Conservation (phyloP, 352 stramenopile species). For the Globisporangium okanoganense region DNA sequence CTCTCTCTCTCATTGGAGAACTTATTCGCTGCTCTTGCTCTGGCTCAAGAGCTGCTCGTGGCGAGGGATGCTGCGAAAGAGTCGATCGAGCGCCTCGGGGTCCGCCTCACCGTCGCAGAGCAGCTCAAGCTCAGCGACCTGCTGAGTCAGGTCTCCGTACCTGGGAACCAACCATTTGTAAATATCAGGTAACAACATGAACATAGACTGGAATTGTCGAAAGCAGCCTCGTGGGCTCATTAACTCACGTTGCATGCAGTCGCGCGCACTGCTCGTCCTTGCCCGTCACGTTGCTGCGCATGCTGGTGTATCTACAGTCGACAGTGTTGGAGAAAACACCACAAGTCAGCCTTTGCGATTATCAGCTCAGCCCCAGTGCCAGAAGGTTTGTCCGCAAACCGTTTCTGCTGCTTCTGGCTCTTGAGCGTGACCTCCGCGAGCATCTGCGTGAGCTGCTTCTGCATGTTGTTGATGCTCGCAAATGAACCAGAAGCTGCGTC, state of each 20-base stretch:
- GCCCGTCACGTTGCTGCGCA: slow-evolving; percentile 24
- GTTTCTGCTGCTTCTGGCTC: slow-evolving; percentile 39
- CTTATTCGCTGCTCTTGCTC: slow-evolving; percentile 5
- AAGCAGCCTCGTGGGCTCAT: neutral
- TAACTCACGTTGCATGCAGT: slow-evolving; percentile 14
- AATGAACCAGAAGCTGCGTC: neutral
- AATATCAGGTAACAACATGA: neutral
- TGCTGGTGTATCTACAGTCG: slow-evolving; percentile 24
- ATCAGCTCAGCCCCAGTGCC: neutral
- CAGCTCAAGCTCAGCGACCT: slow-evolving; percentile 35
- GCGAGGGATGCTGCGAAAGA: slow-evolving; percentile 43
- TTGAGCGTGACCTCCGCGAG: slow-evolving; percentile 31
- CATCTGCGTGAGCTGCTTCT: slow-evolving; percentile 33
- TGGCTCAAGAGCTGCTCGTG: slow-evolving; percentile 28
- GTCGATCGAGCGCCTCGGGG: slow-evolving; percentile 29
- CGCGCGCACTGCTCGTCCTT: slow-evolving; percentile 22
- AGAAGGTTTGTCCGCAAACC: slow-evolving; percentile 17
- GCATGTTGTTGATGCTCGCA: slow-evolving; percentile 14
- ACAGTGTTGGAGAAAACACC: neutral
- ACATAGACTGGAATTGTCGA: neutral
- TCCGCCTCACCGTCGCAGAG: slow-evolving; percentile 40
- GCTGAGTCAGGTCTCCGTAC: slow-evolving; percentile 33
- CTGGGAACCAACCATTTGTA: slow-evolving; percentile 17
- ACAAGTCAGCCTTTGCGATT: neutral
- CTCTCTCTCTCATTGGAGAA: neutral